Evolutionary conservation across 352 stramenopile genomes (phyloP).

Genomic region (Globisporangium cederbergense): DNA sequence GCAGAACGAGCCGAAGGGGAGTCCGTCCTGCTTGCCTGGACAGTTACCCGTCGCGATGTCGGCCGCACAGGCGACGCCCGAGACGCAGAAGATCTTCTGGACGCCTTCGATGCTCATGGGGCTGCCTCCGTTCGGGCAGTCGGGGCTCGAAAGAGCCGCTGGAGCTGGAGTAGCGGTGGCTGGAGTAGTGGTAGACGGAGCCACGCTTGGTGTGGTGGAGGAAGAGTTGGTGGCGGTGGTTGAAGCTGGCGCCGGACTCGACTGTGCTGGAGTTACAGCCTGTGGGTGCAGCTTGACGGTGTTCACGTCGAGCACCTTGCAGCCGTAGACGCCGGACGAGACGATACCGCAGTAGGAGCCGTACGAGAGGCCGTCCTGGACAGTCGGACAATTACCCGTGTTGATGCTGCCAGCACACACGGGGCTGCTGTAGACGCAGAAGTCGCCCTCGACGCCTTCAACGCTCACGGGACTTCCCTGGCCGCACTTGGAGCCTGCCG

Average conservation of each 20-base stretch:
- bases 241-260: too few species aligned
- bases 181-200: too few species aligned
- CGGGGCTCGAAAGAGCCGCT: neutral
- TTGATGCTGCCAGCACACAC: neutral
- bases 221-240: neutral
- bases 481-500: constrained; percentile 32
- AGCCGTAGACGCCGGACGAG: constrained; percentile 19
- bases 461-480: neutral
- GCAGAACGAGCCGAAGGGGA: constrained; percentile 11
- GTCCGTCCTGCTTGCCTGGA: neutral
- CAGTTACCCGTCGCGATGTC: constrained; percentile 6
- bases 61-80: constrained; percentile 8
- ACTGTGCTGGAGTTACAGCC: neutral
- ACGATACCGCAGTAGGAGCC: constrained; percentile 21
- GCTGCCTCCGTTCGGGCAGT: neutral
- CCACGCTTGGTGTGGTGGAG: neutral
- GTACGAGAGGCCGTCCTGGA: neutral
- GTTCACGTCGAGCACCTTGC: constrained; percentile 15
- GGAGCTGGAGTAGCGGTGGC: neutral
- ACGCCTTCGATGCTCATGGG: neutral
- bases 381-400: neutral
- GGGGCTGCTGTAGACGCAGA: neutral
- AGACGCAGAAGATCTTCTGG: neutral
- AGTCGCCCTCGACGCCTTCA: neutral
- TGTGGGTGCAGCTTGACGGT: constrained; percentile 1